Base-by-base conservation (phyloP, 805 yeast genomes). In the Jamesozyma gamospora region DNA sequence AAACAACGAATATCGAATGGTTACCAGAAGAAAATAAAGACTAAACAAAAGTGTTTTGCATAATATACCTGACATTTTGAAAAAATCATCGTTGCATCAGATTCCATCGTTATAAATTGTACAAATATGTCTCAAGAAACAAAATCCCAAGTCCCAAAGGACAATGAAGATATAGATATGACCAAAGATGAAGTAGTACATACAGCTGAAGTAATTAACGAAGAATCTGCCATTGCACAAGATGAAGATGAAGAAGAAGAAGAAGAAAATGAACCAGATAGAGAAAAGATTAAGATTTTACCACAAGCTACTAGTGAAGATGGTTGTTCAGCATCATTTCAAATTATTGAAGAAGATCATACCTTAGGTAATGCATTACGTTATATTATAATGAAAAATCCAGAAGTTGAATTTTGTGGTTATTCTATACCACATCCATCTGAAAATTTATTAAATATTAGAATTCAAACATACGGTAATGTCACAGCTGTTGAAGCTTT, bases 351-450 rank as follows among this genome's bases (percentile, higher is more conserved):
- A 50, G 98, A 92, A 63, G 98, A 92, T 64, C 98, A 92, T 60
- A 92, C 98, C 1, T 65, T 92, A 37, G 98, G 98, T 18, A 92
- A 92, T 56, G 82, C 97, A 5, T 72, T 92, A 39, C 78, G 96
- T 60, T 88, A 87, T 63, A 78, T 90, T 59, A 86, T 92, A 52
- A 87, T 92, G 95, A 88, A 90, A 66, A 92, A 92, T 56, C 96
- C 96, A 29, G 94, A 87, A 49, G 98, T 92, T 19, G 98, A 92
- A 58, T 92, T 92, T 62, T 90, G 97, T 58, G 98, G 98, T 41
- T 92, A 92, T 66, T 86, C 96, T 33, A 92, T 92, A 50, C 98
- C 98, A 10, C 98, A 92, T 64, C 98, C 98, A 15, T 84, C 95
- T 28, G 98, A 92, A 64, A 71, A 85, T 44, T 81, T 82, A 50